Percentiles rank a stretch among this genome's conserved stretches.
phyloP scores from a whole-genome alignment of 192 early-diverging fungal species.

The Dissophora globulifera region DNA sequence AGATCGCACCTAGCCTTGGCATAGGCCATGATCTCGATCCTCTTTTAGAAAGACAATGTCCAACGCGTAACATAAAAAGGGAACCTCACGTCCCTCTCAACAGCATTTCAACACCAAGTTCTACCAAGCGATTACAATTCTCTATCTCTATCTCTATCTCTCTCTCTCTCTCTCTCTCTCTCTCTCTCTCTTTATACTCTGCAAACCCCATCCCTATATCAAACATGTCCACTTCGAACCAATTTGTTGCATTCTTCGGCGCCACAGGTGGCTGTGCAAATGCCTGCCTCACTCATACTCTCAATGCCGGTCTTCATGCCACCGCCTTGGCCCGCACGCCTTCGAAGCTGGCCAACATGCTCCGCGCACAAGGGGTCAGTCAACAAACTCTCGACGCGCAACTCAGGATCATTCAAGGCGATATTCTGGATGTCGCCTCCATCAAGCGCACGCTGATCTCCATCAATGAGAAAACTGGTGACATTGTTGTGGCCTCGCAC shows the following conservation, averaged over 20 bases:
- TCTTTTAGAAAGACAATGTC: too few species aligned
- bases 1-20: too few species aligned
- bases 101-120: too few species aligned
- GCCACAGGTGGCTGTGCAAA: slow-evolving; percentile 49
- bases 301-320: slow-evolving; percentile 31
- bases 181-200: too few species aligned
- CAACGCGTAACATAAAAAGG: too few species aligned
- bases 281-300: slow-evolving; percentile 28
- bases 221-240: not conserved
- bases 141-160: too few species aligned
- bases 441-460: slow-evolving; percentile 31
- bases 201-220: too few species aligned
- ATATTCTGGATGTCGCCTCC: slow-evolving; percentile 18
- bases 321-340: slow-evolving; percentile 44
- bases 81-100: too few species aligned
- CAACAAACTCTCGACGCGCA: slow-evolving; percentile 24
- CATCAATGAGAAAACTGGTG: slow-evolving; percentile 6
- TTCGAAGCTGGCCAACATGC: slow-evolving; percentile 39
- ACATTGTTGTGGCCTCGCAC: slow-evolving; percentile 13
- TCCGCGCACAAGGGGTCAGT: slow-evolving; percentile 26
- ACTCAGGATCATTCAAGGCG: slow-evolving; percentile 34
- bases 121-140: too few species aligned
- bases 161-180: too few species aligned
- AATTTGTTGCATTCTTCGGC: slow-evolving; percentile 47
- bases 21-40: too few species aligned